These are phyloP conservation scores for Canna indica DNA, from an alignment of 176 grass and related monocot species.

Conservation along the genomic window DNA sequence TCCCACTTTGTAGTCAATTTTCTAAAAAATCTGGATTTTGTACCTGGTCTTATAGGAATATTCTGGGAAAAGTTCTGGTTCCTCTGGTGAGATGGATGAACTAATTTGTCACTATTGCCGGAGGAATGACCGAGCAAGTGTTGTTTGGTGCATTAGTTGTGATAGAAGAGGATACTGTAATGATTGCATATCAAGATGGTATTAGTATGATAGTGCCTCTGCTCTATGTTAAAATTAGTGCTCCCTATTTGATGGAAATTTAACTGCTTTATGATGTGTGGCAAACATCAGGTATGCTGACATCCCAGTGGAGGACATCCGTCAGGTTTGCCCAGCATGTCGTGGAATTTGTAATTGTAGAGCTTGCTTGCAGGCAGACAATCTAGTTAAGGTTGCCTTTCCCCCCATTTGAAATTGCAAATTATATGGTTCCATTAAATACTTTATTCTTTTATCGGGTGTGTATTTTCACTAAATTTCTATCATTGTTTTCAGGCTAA, in stretches of 20 bases:
- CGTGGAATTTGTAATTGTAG: conserved; percentile 94
- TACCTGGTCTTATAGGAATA: conserved; percentile 11
- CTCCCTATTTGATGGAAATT: background rate
- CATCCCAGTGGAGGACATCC: conserved; percentile 58
- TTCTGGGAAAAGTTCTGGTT: conserved; percentile 23
- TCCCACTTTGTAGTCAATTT: no score
- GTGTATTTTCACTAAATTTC: background rate
- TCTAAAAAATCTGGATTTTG: background rate
- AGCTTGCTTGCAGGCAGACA: conserved; percentile 76
- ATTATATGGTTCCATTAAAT: background rate
- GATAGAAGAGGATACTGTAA: conserved; percentile 69
- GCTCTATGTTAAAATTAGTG: conserved; percentile 5
- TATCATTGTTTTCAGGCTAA: conserved; percentile 51
- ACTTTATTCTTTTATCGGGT: background rate
- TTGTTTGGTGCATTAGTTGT: conserved; percentile 62
- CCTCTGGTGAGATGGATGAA: conserved; percentile 3
- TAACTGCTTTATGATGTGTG: conserved; percentile 14
- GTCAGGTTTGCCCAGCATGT: conserved; percentile 80
- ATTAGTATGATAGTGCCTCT: conserved; percentile 7
- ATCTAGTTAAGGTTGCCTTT: conserved; percentile 65
- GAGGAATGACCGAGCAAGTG: conserved; percentile 19
- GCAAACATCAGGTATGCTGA: conserved; percentile 67
- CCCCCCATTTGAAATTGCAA: background rate
- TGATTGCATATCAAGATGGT: conserved; percentile 68
- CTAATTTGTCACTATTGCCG: conserved; percentile 78